Conservation (phyloP, 225 moss, liverwort and hornwort species). For the Polytrichum commune region DNA sequence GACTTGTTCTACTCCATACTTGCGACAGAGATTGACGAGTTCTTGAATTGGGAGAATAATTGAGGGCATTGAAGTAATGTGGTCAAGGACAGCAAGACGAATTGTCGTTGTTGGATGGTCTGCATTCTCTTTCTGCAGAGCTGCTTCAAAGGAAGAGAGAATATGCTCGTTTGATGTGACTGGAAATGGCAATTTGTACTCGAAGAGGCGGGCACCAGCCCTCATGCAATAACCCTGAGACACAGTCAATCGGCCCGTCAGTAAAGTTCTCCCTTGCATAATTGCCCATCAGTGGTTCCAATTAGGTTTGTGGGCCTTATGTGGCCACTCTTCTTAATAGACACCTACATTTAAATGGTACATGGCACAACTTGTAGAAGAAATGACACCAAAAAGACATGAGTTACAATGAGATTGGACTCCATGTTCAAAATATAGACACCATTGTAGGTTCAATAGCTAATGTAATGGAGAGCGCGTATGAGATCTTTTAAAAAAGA, state of each 20-base stretch:
- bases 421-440: too few species aligned
- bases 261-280: too few species aligned
- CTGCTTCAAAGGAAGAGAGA: slow-evolving; percentile 42
- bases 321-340: too few species aligned
- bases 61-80: slow-evolving; percentile 84
- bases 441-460: too few species aligned
- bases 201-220: slow-evolving; percentile 67
- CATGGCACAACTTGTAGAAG: too few species aligned
- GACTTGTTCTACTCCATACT: slow-evolving; percentile 64
- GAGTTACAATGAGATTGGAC: too few species aligned
- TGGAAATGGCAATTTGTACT: slow-evolving; percentile 72
- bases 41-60: slow-evolving; percentile 63
- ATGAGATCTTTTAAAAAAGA: too few species aligned
- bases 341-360: too few species aligned
- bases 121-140: slow-evolving; percentile 35
- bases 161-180: slow-evolving; percentile 50
- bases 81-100: slow-evolving; percentile 77
- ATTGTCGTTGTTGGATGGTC: slow-evolving; percentile 31
- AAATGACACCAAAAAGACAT: too few species aligned
- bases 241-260: neutral
- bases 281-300: too few species aligned
- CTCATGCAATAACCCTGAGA: slow-evolving; percentile 49
- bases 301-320: too few species aligned
- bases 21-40: slow-evolving; percentile 61
- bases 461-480: too few species aligned